Conservation (phyloP, 495 filamentous ascomycete genomes). For the Neurospora africana region DNA sequence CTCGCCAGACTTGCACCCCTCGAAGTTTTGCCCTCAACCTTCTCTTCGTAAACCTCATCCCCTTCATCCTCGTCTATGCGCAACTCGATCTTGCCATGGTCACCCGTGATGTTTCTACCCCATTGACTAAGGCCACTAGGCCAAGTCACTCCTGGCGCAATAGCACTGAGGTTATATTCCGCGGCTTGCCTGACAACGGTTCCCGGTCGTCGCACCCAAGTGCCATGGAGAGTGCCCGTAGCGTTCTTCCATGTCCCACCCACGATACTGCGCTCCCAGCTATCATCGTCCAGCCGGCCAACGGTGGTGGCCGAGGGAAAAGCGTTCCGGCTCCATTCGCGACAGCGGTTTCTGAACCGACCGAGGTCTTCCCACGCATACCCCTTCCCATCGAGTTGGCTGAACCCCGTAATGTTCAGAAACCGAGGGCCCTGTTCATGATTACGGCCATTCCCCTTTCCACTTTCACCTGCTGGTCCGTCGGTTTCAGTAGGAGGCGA, state of each 20-base stretch:
- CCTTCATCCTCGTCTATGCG: conserved; percentile 42
- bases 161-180: conserved; percentile 38
- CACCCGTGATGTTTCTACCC: conserved; percentile 58
- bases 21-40: conserved; percentile 3
- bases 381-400: conserved; percentile 47
- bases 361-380: conserved; percentile 60
- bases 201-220: conserved; percentile 56
- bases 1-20: conserved; percentile 28
- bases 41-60: conserved; percentile 29
- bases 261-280: not conserved
- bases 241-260: conserved; percentile 65
- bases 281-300: conserved; percentile 10
- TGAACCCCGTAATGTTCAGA: conserved; percentile 69
- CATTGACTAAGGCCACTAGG: conserved; percentile 38
- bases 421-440: conserved; percentile 35
- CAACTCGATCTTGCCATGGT: conserved; percentile 41
- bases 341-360: conserved; percentile 34
- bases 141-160: conserved; percentile 34
- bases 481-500: not conserved
- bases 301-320: conserved; percentile 19
- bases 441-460: conserved; percentile 12
- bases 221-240: conserved; percentile 63
- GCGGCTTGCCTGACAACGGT: conserved; percentile 21
- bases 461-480: not conserved
- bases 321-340: conserved; percentile 33